Base-by-base conservation (phyloP, 108 stramenopile genomes). In the Epithemia pelagica region DNA sequence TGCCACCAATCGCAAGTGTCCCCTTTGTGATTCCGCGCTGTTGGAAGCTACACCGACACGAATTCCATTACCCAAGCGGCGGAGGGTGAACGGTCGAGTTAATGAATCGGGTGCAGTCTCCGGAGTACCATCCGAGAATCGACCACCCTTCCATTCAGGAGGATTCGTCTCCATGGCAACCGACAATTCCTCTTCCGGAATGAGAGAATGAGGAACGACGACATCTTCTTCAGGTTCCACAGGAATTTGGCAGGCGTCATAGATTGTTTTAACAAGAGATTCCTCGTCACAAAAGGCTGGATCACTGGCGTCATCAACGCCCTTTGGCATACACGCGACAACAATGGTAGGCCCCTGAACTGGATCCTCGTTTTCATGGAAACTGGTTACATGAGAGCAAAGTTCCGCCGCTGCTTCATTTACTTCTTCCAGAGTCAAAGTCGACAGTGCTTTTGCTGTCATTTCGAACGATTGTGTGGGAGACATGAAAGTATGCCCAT, bases 401-500 rank as follows among this genome's bases (percentile, higher is more conserved):
- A 98, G 71, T 62, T 95, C 90, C 26, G 81, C 78, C 19, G 96
- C 96, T 20, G 94, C 95, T 54, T 78, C 78, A 69, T 98, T 97
- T 29, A 97, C 92, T 64, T 98, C 94, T 69, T 96, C 95, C 28
- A 98, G 68, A 2, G 96, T 93, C 70, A 98, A 62, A 19, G 89
- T 83, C 22, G 90, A 71, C 64, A 98, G 72, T 1, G 92, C 97
- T 46, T 77, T 68, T 33, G 87, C 84, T n/a, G 95, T 97, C 64
- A 92, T 78, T 22, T 79, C 76, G 69, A 93, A 95, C 7, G 88
- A 83, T 70, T 96, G 93, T 69, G 90, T 80, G 0, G 98, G 93
- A 24, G 94, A 94, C 96, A 98, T 97, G 71, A 96, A 98, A 20
- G 94, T 91, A 78, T 98, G 96, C 0, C 95, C 98, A 64, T 95